Base-by-base conservation (phyloP, 495 filamentous ascomycete species). In the Rhypophila decipiens region DNA sequence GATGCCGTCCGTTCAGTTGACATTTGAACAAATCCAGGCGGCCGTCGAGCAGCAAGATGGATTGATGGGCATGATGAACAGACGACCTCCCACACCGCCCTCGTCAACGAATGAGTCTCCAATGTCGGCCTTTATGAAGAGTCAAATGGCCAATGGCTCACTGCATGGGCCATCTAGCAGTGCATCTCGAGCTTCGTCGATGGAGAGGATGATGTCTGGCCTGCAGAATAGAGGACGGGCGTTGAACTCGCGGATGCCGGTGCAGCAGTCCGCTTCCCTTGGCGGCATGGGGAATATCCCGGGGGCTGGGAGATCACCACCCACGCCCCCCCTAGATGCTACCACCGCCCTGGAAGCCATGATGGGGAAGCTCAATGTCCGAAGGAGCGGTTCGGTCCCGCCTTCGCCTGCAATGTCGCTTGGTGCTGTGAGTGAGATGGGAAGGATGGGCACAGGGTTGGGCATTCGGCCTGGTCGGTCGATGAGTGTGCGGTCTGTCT, bases 21-120 rank as follows among this genome's bases (percentile, higher is more conserved):
- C 51, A 1, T 66, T 70, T 39, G 67, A 68, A 23, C 64, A 70
- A 21, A 39, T 70, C 21, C 50, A 43, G 44, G 58, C 51, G 24
- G 51, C 45, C 40, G 51, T 56, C 47, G 61, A 39, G 47, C 60
- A 56, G 52, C 59, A 37, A 18, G 51, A 55, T 51, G 46, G 0
- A 42, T 21, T 19, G 21, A 23, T 3, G 44, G 46, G 12, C 39
- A 53, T 3, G 36, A 38, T 48, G 42, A 27, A 24, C 15, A 20
- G 37, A 24, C 39, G 47, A 23, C 42, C 17, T 24, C 43, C 43
- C 9, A 37, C 43, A 10, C 67, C 65, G 10, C 64, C n/a, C n/a
- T n/a, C 63, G 3, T 61, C 61, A 0, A 67, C 13, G 27, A 31
- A 31, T 31, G n/a, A 31, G 57, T 19, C 62, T 61, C 13, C 64